A percentile compares a stretch with the other conserved stretches of the same genome.
Conservation (phyloP, 371 early-diverging fungal species). For the Mucor velutinosus region DNA sequence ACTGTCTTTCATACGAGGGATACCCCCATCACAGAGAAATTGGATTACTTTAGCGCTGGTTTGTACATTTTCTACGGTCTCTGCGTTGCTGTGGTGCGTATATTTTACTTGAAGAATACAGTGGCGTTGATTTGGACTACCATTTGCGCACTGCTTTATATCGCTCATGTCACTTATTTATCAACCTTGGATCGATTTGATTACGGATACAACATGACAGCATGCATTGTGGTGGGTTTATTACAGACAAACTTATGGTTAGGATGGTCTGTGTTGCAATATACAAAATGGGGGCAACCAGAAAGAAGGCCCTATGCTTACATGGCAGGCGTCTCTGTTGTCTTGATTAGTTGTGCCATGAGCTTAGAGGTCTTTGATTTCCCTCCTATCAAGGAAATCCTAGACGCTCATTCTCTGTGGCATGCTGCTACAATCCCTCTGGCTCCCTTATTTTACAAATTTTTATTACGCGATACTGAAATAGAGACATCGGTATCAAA, state of each 20-base stretch:
- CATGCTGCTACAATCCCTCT: constrained; percentile 91
- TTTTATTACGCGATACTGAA: constrained; percentile 70
- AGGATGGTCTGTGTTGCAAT: constrained; percentile 54
- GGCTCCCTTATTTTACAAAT: constrained; percentile 77
- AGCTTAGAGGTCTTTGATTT: constrained; percentile 93
- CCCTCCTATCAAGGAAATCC: constrained; percentile 73
- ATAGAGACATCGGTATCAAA: constrained; percentile 1
- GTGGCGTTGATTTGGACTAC: constrained; percentile 25
- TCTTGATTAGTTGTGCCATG: constrained; percentile 77
- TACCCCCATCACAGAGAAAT: constrained; percentile 78
- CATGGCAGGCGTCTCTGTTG: constrained; percentile 46
- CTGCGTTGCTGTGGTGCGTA: constrained; percentile 59
- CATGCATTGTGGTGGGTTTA: constrained; percentile 76
- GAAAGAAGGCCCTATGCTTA: constrained; percentile 39
- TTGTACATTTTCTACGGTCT: constrained; percentile 72
- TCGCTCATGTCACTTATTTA: constrained; percentile 75
- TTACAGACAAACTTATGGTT: constrained; percentile 72
- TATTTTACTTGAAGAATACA: constrained; percentile 47
- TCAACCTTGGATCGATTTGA: constrained; percentile 68
- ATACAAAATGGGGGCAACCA: constrained; percentile 18
- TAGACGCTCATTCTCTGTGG: constrained; percentile 97
- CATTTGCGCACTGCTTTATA: constrained; percentile 41
- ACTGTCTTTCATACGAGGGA: constrained; percentile 92
- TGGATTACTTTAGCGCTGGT: constrained; percentile 95
- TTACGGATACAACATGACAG: constrained; percentile 93